A percentile compares a stretch with the other conserved stretches of the same genome.
Conservation (phyloP, 192 early-diverging fungal genomes). For the Oehlia diaphana region DNA sequence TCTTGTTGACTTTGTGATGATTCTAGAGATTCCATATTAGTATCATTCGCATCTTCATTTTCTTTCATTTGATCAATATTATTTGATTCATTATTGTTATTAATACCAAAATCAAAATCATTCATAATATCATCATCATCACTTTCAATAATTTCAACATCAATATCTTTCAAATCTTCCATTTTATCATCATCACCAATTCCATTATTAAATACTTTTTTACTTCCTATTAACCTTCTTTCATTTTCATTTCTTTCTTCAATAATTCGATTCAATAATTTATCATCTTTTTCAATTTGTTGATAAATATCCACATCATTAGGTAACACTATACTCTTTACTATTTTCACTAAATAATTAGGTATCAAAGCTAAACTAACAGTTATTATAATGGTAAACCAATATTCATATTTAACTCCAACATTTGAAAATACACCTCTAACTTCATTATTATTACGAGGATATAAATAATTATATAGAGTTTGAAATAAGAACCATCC, state of each 20-base stretch:
- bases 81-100: background rate
- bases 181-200: background rate
- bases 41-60: background rate
- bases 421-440: slow-evolving; percentile 51
- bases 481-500: slow-evolving; percentile 69
- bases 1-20: background rate
- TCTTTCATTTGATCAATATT: background rate
- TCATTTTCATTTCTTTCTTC: background rate
- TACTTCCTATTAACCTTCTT: background rate
- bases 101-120: background rate
- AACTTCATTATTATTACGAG: slow-evolving; percentile 52
- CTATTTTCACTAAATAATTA: slow-evolving; percentile 48
- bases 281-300: slow-evolving; percentile 40
- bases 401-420: slow-evolving; percentile 49
- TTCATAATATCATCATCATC: background rate
- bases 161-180: background rate
- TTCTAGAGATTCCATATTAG: background rate
- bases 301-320: slow-evolving; percentile 47
- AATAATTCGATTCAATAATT: background rate
- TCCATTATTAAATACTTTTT: background rate
- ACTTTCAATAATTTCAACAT: background rate
- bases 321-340: slow-evolving; percentile 38
- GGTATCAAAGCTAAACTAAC: slow-evolving; percentile 52
- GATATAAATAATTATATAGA: slow-evolving; percentile 58
- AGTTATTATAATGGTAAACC: slow-evolving; percentile 60